Evolutionary conservation across 2,329 filamentous ascomycete genomes (phyloP).

Genomic region (Trichophyton benhamiae): DNA sequence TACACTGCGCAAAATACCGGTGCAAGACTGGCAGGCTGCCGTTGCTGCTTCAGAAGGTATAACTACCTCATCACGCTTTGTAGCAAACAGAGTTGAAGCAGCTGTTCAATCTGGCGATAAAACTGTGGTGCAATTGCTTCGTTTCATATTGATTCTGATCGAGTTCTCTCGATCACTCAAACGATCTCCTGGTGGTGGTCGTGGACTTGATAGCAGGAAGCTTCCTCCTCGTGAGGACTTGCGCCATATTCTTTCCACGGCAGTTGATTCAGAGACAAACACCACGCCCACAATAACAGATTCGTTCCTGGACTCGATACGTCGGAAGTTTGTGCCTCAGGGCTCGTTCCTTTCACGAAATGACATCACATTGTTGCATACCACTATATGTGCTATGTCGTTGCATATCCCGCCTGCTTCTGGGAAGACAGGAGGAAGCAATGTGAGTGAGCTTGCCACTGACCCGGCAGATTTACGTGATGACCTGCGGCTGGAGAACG

Average conservation of each 20-base stretch:
- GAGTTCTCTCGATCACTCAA: constrained; percentile 31
- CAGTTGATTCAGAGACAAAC: constrained; percentile 13
- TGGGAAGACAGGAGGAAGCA: constrained; percentile 22
- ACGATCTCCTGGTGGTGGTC: constrained; percentile 15
- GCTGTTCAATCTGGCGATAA: constrained; percentile 29
- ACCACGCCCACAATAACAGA: constrained; percentile 22
- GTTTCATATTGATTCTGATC: constrained; percentile 34
- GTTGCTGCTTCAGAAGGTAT: constrained; percentile 26
- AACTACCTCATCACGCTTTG: constrained; percentile 32
- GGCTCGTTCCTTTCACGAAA: constrained; percentile 25
- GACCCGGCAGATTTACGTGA: constrained; percentile 35
- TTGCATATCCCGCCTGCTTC: constrained; percentile 35
- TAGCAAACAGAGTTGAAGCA: constrained; percentile 31
- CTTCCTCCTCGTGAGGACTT: constrained; percentile 31
- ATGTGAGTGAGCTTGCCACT: constrained; percentile 29
- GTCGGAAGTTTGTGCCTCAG: constrained; percentile 31
- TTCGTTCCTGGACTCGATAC: constrained; percentile 29
- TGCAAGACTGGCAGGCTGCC: constrained; percentile 33
- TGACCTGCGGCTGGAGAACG: constrained; percentile 31
- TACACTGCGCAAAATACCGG: constrained; percentile 32
- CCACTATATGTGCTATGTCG: constrained; percentile 35
- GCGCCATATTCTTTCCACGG: constrained; percentile 25
- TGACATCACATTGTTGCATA: constrained; percentile 33
- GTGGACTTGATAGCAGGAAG: constrained; percentile 28
- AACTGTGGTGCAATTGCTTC: constrained; percentile 33